Percentiles rank a stretch among this genome's conserved stretches.
Evolutionary conservation across 139 green algal species (phyloP).

Genomic region (Medakamo hakoo): DNA sequence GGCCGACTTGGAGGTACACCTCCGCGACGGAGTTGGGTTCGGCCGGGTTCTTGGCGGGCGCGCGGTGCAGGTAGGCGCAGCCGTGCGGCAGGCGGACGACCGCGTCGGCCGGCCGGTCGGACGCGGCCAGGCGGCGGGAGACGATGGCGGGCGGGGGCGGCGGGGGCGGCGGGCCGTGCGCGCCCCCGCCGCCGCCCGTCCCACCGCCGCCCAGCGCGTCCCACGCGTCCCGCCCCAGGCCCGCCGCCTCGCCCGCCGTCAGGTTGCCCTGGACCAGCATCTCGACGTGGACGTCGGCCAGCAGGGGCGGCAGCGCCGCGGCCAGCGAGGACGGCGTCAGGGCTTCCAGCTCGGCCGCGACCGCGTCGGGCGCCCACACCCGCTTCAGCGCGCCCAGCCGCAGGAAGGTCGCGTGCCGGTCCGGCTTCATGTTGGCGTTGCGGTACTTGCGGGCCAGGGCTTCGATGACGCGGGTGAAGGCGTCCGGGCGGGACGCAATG

Average conservation of each 20-base stretch:
- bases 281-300: slow-evolving; percentile 51
- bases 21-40: slow-evolving; percentile 78
- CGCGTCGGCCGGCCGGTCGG: slow-evolving; percentile 16
- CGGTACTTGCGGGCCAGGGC: slow-evolving; percentile 48
- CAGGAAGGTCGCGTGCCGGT: slow-evolving; percentile 59
- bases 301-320: slow-evolving; percentile 12
- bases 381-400: slow-evolving; percentile 43
- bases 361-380: slow-evolving; percentile 18
- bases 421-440: slow-evolving; percentile 67
- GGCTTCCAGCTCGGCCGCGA: slow-evolving; percentile 11
- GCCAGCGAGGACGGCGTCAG: slow-evolving; percentile 7
- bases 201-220: neutral
- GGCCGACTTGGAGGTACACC: slow-evolving; percentile 43
- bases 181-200: neutral
- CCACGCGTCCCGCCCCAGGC: slow-evolving; percentile 5
- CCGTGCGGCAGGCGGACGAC: slow-evolving; percentile 30
- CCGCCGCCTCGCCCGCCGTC: slow-evolving; percentile 21
- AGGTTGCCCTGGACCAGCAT: slow-evolving; percentile 67
- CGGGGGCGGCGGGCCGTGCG: neutral
- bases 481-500: neutral
- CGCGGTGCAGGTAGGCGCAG: slow-evolving; percentile 3
- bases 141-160: slow-evolving; percentile 2
- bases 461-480: slow-evolving; percentile 51
- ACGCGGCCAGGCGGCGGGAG: slow-evolving; percentile 8
- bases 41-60: slow-evolving; percentile 46